Base-by-base conservation (phyloP, 225 moss, liverwort and hornwort species). In the Sphagnum contortum region DNA sequence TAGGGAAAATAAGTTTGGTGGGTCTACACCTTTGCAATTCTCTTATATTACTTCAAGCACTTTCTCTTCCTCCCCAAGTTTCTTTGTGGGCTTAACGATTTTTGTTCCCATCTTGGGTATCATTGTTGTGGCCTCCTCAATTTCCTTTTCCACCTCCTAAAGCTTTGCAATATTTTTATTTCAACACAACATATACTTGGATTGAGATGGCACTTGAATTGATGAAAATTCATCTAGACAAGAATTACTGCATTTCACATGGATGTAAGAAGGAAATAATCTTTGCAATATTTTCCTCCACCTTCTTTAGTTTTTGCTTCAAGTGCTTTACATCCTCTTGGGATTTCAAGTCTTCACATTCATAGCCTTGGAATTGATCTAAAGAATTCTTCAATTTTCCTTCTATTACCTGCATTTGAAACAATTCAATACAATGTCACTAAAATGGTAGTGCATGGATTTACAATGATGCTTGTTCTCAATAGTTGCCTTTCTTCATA, bases 261-360 rank as follows among this genome's bases (percentile, higher is more conserved):
- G 47, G 47, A 61, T 45, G 45, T 61, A 61, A 46, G 61, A 51
- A 50, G 50, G 12, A 61, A 64, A 72, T 70, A 66, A 98, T 90
- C 98, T 89, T 91, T 3, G 68, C 71, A 60, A 98, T 74, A 68
- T 87, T 98, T 12, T 93, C 98, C 50, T 98, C 98, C 54, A 92
- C 59, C 73, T 91, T 98, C 77, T 93, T 98, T 13, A 91, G 78
- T 69, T 90, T 93, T 71, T 85, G 85, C 73, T 89, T 93, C 71
- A 92, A 72, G 80, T 98, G 93, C 73, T 91, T 98, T 48, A 98
- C 72, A 79, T 98, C 96, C 82, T 98, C 96, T 69, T 91, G 88
- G 73, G 91, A 91, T 68, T 98, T 98, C 13, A 93, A 74, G 69
- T 93, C 96, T 81, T 89, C 90, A 64, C 92, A 87, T 72, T 98